phyloP scores from a whole-genome alignment of 345 rosid genomes.

The Erucastrum elatum region DNA sequence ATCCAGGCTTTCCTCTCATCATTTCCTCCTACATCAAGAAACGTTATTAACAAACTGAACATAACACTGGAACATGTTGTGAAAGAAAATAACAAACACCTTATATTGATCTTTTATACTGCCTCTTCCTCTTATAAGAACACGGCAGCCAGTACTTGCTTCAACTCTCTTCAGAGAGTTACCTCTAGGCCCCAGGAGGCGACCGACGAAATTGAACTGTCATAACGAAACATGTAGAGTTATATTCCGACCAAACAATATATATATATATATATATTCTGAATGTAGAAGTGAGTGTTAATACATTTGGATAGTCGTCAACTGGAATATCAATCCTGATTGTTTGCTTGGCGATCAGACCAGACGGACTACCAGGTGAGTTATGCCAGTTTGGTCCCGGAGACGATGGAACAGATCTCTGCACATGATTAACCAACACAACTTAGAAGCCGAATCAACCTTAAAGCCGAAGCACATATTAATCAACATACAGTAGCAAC shows the following conservation, averaged over 20 bases:
- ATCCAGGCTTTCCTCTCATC: constrained; percentile 97
- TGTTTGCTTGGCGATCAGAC: constrained; percentile 83
- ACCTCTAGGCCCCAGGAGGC: constrained; percentile 97
- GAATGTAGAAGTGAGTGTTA: constrained; percentile 7
- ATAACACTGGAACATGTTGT: neutral
- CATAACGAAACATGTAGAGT: constrained; percentile 19
- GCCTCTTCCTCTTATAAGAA: constrained; percentile 92
- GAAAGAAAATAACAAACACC: constrained; percentile 44
- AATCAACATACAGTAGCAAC: neutral
- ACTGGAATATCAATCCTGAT: constrained; percentile 97
- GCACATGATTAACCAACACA: constrained; percentile 41
- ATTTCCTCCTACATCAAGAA: constrained; percentile 69
- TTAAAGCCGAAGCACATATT: neutral
- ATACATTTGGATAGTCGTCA: constrained; percentile 76
- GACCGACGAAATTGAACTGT: constrained; percentile 98
- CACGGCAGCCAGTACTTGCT: constrained; percentile 91
- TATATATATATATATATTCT: neutral
- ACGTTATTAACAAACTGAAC: neutral
- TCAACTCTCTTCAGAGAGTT: constrained; percentile 98
- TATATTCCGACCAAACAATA: constrained; percentile 16
- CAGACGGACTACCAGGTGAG: constrained; percentile 75
- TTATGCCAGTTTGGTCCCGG: constrained; percentile 73
- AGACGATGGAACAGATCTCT: constrained; percentile 67
- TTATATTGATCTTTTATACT: constrained; percentile 85
- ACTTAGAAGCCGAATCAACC: constrained; percentile 33